These are phyloP conservation scores for Cladosporium sp. DNA, from an alignment of 2,329 filamentous ascomycete genomes.

Conservation along the genomic window DNA sequence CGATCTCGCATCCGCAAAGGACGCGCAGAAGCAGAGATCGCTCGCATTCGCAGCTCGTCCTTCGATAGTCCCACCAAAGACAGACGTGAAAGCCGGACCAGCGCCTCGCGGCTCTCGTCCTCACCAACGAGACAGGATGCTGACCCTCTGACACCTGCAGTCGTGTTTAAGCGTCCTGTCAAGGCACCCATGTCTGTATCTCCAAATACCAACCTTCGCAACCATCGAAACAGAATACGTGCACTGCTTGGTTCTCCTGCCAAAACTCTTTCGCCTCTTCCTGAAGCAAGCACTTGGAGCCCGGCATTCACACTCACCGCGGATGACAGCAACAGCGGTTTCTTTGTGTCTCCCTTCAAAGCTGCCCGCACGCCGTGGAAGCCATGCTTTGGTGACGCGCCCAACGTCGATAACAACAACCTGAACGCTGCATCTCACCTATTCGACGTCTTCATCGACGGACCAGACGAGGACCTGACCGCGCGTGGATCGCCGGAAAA, in stretches of 20 bases:
- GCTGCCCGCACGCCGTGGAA: conserved; percentile 38
- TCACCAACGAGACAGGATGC: conserved; percentile 43
- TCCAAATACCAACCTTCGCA: conserved; percentile 85
- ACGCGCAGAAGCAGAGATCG: conserved; percentile 93
- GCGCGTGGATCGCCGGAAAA: conserved; percentile 67
- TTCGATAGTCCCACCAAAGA: conserved; percentile 84
- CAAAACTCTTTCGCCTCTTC: conserved; percentile 53
- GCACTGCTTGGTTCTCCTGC: conserved; percentile 79
- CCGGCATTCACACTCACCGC: conserved; percentile 64
- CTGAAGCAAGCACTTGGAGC: conserved; percentile 61
- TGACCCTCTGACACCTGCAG: conserved; percentile 73
- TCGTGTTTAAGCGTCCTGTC: conserved; percentile 72
- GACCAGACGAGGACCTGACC: conserved; percentile 42
- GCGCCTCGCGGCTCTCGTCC: conserved; percentile 34
- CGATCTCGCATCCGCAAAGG: conserved; percentile 78
- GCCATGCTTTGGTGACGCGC: conserved; percentile 26
- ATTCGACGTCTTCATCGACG: conserved; percentile 62
- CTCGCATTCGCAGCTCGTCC: conserved; percentile 85
- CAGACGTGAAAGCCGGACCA: conserved; percentile 52
- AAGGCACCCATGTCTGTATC: conserved; percentile 75
- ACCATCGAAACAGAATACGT: conserved; percentile 80
- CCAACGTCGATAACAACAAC: conserved; percentile 29
- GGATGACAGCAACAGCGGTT: conserved; percentile 59
- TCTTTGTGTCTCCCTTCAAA: conserved; percentile 36
- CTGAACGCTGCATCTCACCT: conserved; percentile 38